phyloP scores from a whole-genome alignment of 805 yeast genomes.

The Wickerhamiella kazuoi region DNA sequence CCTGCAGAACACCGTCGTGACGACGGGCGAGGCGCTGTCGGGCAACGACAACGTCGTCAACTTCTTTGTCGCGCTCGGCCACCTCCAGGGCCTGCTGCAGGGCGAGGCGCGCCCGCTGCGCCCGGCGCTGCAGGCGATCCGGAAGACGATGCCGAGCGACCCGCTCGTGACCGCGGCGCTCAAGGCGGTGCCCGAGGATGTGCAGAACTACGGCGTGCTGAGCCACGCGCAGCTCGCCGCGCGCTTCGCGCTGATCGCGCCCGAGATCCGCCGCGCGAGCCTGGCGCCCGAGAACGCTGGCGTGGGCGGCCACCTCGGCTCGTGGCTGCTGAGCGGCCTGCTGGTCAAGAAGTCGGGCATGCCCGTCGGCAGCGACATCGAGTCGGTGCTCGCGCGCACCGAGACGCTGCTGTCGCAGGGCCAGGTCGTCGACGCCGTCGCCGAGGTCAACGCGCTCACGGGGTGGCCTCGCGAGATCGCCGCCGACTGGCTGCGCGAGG shows the following conservation, averaged over 20 bases:
- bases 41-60: constrained; percentile 25
- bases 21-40: constrained; percentile 24
- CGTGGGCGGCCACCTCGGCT: constrained; percentile 74
- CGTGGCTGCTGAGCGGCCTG: constrained; percentile 56
- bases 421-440: constrained; percentile 73
- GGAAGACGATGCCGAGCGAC: constrained; percentile 27
- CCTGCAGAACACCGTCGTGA: constrained; percentile 27
- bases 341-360: constrained; percentile 64
- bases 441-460: constrained; percentile 72
- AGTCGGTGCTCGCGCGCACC: constrained; percentile 75
- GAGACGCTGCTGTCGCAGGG: constrained; percentile 56
- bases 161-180: constrained; percentile 35
- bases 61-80: constrained; percentile 29
- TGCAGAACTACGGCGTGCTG: constrained; percentile 39
- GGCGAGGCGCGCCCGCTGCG: constrained; percentile 24
- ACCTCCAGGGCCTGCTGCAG: constrained; percentile 26
- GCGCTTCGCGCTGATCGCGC: constrained; percentile 63
- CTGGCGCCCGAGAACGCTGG: constrained; percentile 93
- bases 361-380: constrained; percentile 70
- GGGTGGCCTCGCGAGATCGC: constrained; percentile 90
- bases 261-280: constrained; percentile 77
- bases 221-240: constrained; percentile 61
- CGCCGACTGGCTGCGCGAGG: constrained; percentile 78
- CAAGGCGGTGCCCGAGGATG: constrained; percentile 29
- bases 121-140: constrained; percentile 19